Conservation (phyloP, 768 basidiomycete genomes). For the Sistotremastrum niveocremeum region DNA sequence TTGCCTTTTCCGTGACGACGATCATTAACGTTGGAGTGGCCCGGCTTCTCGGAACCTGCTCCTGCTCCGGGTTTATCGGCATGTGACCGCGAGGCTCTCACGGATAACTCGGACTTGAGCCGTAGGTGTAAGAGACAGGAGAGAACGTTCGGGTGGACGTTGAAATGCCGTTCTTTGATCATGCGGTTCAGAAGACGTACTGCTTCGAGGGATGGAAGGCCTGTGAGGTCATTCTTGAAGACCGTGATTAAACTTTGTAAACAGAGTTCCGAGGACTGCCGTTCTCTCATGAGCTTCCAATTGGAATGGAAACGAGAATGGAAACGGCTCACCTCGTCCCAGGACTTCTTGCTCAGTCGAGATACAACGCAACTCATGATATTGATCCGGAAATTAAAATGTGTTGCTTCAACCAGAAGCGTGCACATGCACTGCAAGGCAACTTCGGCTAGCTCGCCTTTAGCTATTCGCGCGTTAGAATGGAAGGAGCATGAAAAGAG, state of each 20-base stretch:
- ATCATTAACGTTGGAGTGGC: not conserved
- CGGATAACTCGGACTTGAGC: conserved; percentile 71
- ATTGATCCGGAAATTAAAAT: conserved; percentile 95
- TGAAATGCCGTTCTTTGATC: conserved; percentile 87
- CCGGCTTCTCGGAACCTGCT: conserved; percentile 9
- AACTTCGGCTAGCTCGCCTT: conserved; percentile 48
- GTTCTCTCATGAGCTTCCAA: conserved; percentile 5
- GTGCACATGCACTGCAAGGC: conserved; percentile 82
- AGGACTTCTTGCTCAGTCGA: conserved; percentile 69
- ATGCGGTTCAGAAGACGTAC: conserved; percentile 89
- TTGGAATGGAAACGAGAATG: conserved; percentile 1
- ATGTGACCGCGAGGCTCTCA: conserved; percentile 61
- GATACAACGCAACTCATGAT: conserved; percentile 81
- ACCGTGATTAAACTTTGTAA: conserved; percentile 68
- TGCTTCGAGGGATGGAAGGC: conserved; percentile 70
- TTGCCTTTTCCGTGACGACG: conserved; percentile 39
- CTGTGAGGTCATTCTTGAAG: conserved; percentile 72
- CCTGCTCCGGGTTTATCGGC: conserved; percentile 42
- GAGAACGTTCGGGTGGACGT: conserved; percentile 80
- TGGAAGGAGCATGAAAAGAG: conserved; percentile 1
- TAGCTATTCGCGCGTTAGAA: conserved; percentile 29
- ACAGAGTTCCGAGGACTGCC: conserved; percentile 75
- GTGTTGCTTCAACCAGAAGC: conserved; percentile 66
- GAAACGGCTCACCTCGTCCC: conserved; percentile 60
- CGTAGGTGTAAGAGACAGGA: conserved; percentile 76